phyloP scores from a whole-genome alignment of 768 basidiomycete species.

The Pleurotus salmoneostramineus region DNA sequence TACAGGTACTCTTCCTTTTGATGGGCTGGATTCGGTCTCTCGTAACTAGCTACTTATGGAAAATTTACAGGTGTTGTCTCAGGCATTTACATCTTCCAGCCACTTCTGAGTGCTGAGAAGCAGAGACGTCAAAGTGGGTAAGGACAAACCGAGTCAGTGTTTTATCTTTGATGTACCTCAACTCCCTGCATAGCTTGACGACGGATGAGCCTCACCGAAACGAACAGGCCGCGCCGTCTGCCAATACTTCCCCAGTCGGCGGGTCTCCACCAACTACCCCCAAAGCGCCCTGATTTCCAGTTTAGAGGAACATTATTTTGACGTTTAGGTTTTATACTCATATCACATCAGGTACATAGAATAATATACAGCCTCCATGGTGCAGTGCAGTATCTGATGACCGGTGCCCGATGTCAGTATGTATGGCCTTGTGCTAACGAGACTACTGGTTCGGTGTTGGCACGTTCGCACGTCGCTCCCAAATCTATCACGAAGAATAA shows the following conservation, averaged over 20 bases:
- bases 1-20: conserved; percentile 37
- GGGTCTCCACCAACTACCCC: background rate
- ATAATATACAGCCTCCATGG: background rate
- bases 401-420: background rate
- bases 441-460: conserved; percentile 26
- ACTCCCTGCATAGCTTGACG: background rate
- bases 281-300: background rate
- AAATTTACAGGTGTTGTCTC: conserved; percentile 47
- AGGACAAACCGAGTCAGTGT: conserved; percentile 5
- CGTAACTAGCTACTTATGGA: no score
- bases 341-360: background rate
- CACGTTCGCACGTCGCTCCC: conserved; percentile 47
- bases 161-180: conserved; percentile 10
- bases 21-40: no score
- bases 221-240: conserved; percentile 5
- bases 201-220: background rate
- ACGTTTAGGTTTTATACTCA: conserved; percentile 2
- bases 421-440: conserved; percentile 11
- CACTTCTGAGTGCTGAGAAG: conserved; percentile 28
- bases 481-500: conserved; percentile 39
- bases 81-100: conserved; percentile 66
- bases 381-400: background rate
- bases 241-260: background rate
- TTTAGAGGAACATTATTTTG: background rate
- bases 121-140: conserved; percentile 15